These are phyloP conservation scores for Cladorrhinum sp. DNA, from an alignment of 2,329 filamentous ascomycete genomes.

Conservation along the genomic window DNA sequence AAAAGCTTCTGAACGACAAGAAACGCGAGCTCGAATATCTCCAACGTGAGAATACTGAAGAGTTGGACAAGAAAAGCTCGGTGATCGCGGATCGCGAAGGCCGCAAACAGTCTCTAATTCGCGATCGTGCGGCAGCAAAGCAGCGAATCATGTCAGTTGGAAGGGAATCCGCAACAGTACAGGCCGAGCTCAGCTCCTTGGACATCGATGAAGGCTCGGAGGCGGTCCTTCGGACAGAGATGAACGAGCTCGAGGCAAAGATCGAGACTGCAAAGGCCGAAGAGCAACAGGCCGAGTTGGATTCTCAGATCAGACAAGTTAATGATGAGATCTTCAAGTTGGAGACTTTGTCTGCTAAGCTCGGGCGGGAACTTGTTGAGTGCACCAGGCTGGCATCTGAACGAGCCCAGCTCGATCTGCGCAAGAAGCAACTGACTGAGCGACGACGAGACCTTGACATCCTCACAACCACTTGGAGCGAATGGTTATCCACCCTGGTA, in stretches of 20 bases:
- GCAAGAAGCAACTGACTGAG: constrained; percentile 75
- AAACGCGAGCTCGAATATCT: constrained; percentile 72
- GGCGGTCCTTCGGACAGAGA: constrained; percentile 70
- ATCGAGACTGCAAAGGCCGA: constrained; percentile 62
- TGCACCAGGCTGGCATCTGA: constrained; percentile 78
- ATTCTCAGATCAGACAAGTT: constrained; percentile 64
- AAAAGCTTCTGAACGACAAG: constrained; percentile 73
- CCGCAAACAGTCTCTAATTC: constrained; percentile 66
- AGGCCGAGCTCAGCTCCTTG: constrained; percentile 68
- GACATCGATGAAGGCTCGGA: constrained; percentile 82
- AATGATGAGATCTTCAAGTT: constrained; percentile 64
- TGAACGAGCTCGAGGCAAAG: constrained; percentile 64
- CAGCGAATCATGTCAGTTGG: constrained; percentile 73
- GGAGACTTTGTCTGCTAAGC: constrained; percentile 67
- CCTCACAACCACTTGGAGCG: constrained; percentile 69
- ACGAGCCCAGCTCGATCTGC: constrained; percentile 76
- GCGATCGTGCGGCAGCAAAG: constrained; percentile 71
- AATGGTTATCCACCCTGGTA: constrained; percentile 65
- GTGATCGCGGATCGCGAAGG: constrained; percentile 71
- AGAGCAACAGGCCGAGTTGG: constrained; percentile 63
- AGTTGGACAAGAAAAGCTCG: constrained; percentile 69
- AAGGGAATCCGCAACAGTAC: constrained; percentile 61
- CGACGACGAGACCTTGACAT: constrained; percentile 73
- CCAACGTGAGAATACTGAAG: constrained; percentile 69
- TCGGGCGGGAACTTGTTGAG: constrained; percentile 79